phyloP scores from a whole-genome alignment of 495 filamentous ascomycete genomes.

The Glarea lozoyensis region DNA sequence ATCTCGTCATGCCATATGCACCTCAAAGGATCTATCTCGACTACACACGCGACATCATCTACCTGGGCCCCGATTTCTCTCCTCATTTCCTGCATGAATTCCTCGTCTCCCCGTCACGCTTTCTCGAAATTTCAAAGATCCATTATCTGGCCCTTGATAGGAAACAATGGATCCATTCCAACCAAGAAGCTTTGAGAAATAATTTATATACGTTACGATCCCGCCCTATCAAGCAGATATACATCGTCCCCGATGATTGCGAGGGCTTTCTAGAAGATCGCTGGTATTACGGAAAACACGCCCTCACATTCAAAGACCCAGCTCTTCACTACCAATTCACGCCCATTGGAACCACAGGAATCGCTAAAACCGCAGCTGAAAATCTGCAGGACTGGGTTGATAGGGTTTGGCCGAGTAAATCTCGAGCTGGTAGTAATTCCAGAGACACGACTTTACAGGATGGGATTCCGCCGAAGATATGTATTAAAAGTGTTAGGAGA shows the following conservation, averaged over 20 bases:
- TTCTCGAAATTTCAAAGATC: constrained; percentile 6
- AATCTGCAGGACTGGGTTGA: constrained; percentile 11
- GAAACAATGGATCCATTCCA: constrained; percentile 7
- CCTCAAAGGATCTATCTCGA: constrained; percentile 7
- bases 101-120: neutral
- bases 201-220: constrained; percentile 6
- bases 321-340: constrained; percentile 1
- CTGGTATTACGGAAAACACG: constrained; percentile 11
- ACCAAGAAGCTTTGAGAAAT: constrained; percentile 5
- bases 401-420: constrained; percentile 8
- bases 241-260: constrained; percentile 16
- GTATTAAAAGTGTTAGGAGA: constrained; percentile 14
- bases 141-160: constrained; percentile 11
- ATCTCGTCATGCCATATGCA: neutral
- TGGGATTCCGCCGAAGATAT: constrained; percentile 4
- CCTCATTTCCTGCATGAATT: constrained; percentile 8
- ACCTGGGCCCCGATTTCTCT: constrained; percentile 15
- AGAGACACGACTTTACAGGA: neutral
- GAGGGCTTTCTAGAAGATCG: constrained; percentile 1
- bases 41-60: constrained; percentile 10
- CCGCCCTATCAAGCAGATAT: constrained; percentile 8
- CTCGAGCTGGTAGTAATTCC: neutral
- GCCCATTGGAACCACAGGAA: neutral
- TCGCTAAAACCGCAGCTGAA: constrained; percentile 6
- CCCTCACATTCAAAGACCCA: constrained; percentile 3